Evolutionary conservation across 2,329 filamentous ascomycete genomes (phyloP).

Genomic region (Dichotomopilus funicola): DNA sequence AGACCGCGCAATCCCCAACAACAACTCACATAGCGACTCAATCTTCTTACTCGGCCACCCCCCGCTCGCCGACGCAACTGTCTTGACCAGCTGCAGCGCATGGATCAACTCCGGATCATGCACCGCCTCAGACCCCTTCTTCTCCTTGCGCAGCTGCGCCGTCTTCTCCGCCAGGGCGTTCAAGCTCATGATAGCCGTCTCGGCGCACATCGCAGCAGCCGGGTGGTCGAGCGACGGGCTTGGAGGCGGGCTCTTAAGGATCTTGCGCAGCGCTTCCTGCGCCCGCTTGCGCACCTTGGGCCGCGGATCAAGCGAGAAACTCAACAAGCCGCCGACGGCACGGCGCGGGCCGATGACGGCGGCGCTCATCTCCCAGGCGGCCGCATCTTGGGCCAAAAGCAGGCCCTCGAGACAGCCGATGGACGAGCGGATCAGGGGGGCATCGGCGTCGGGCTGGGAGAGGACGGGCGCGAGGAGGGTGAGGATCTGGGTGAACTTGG

Average conservation of each 20-base stretch:
- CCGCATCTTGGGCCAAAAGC: constrained; percentile 77
- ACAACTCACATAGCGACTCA: constrained; percentile 79
- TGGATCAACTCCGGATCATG: constrained; percentile 85
- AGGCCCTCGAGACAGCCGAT: constrained; percentile 94
- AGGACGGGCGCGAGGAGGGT: constrained; percentile 78
- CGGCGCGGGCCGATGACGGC: constrained; percentile 78
- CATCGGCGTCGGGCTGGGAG: constrained; percentile 73
- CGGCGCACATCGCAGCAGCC: constrained; percentile 91
- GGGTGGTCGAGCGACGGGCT: constrained; percentile 92
- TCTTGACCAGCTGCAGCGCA: constrained; percentile 85
- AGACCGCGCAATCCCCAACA: constrained; percentile 81
- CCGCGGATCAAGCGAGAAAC: constrained; percentile 75
- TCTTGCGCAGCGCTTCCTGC: constrained; percentile 77
- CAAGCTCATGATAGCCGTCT: constrained; percentile 77
- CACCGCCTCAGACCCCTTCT: constrained; percentile 50
- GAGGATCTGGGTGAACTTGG: constrained; percentile 93
- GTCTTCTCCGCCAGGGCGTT: constrained; percentile 64
- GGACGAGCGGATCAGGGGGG: constrained; percentile 75
- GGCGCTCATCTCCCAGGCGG: constrained; percentile 80
- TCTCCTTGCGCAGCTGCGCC: constrained; percentile 59
- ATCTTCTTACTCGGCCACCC: constrained; percentile 98
- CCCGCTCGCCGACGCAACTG: constrained; percentile 75
- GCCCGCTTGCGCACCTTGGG: constrained; percentile 93
- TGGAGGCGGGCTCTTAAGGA: constrained; percentile 79
- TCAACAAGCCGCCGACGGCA: constrained; percentile 79